Conservation (phyloP, 1,284 basidiomycete species). For the Blastosporella zonata region DNA sequence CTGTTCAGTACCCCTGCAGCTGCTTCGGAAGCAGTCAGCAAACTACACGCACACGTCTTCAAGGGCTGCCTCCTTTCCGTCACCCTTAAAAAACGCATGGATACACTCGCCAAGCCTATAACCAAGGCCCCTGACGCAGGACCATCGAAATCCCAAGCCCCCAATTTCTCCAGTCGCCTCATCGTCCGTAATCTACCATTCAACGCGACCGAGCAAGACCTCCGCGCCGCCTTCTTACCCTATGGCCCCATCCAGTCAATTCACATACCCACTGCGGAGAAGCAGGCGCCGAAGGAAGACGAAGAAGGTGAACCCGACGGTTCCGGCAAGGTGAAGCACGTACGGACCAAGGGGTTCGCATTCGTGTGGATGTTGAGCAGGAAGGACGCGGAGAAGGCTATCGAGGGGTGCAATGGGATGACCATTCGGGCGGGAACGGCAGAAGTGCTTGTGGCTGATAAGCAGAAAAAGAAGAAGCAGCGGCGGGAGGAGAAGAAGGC, state of each 20-base stretch:
- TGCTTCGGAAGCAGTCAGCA: slow-evolving; percentile 73
- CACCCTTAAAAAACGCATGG: slow-evolving; percentile 87
- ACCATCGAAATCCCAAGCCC: slow-evolving; percentile 34
- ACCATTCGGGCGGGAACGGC: slow-evolving; percentile 67
- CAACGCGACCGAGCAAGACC: slow-evolving; percentile 79
- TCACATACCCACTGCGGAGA: slow-evolving; percentile 61
- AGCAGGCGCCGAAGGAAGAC: slow-evolving; percentile 19
- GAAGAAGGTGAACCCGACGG: slow-evolving; percentile 28
- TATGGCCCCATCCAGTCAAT: slow-evolving; percentile 88
- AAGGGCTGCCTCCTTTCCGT: slow-evolving; percentile 86
- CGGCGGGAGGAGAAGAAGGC: slow-evolving; percentile 56
- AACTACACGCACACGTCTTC: slow-evolving; percentile 92
- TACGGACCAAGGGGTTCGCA: slow-evolving; percentile 81
- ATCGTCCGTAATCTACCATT: slow-evolving; percentile 93
- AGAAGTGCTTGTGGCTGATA: slow-evolving; percentile 60
- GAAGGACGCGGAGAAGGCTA: slow-evolving; percentile 83
- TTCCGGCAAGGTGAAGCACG: slow-evolving; percentile 21
- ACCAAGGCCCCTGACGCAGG: slow-evolving; percentile 34
- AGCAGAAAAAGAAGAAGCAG: slow-evolving; percentile 75
- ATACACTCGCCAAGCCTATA: slow-evolving; percentile 57
- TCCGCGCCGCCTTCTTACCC: slow-evolving; percentile 85
- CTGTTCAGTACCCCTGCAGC: slow-evolving; percentile 72
- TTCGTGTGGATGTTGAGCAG: slow-evolving; percentile 94
- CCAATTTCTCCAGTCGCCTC: slow-evolving; percentile 75
- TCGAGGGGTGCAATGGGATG: slow-evolving; percentile 84